A percentile compares a stretch with the other conserved stretches of the same genome.
phyloP scores from a whole-genome alignment of 1,284 basidiomycete genomes.

The Ceratorhiza oryzae-sativae region DNA sequence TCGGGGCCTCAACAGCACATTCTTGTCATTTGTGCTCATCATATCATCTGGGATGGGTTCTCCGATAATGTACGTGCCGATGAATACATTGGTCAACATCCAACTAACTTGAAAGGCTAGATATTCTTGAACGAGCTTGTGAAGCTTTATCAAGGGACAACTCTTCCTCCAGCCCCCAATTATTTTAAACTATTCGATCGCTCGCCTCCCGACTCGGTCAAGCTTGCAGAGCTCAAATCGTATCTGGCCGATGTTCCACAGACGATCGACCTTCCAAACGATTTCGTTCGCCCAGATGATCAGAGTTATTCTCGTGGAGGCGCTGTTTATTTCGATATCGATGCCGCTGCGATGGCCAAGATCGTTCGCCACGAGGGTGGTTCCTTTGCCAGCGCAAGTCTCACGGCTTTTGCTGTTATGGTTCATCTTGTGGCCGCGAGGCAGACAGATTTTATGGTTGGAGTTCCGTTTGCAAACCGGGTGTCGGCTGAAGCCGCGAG shows the following conservation, averaged over 20 bases:
- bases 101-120: neutral
- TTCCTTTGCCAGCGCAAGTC: too few relatives aligned
- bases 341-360: neutral
- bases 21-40: slow-evolving; percentile 11
- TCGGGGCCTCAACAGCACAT: neutral
- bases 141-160: slow-evolving; percentile 5
- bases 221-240: neutral
- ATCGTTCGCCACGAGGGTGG: neutral
- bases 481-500: neutral
- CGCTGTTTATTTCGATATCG: neutral
- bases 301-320: neutral
- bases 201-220: too few relatives aligned
- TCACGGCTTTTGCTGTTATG: neutral
- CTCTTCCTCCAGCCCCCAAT: neutral
- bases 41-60: slow-evolving; percentile 12
- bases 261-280: neutral
- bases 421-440: neutral
- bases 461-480: neutral
- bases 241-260: slow-evolving; percentile 12
- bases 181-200: neutral
- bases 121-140: slow-evolving; percentile 5
- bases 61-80: neutral
- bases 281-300: slow-evolving; percentile 2
- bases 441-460: neutral
- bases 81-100: neutral